Evolutionary conservation across 78 protist species (phyloP), one percentile per base, ranked within the genome.

Genomic region (Dictyostelium firmibasis): DNA sequence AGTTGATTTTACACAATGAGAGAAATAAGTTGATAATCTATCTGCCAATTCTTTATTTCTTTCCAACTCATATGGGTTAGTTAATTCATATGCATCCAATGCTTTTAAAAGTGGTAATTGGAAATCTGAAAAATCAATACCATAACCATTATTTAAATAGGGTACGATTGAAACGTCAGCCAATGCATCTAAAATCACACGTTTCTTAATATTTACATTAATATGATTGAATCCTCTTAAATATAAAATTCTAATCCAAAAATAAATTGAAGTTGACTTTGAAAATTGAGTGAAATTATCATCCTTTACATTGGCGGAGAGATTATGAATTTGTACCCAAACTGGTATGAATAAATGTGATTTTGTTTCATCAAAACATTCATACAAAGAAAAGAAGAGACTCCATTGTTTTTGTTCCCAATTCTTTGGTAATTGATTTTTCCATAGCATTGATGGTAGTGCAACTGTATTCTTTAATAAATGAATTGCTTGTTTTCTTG

Each of bases 311-410:
- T n/a, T 29, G 4, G 4, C 14, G 0, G 33, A 41, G 2, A 89
- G 43, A 81, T 53, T 35, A 76, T 69, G 27, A 9, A 89, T 43
- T 81, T 89, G 86, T 0, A 84, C 41, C 94, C 94, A 89, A 9
- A 89, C 94, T 43, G 94, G 94, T 14, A 36, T 35, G 50, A 89
- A 89, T 14, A 89, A 85, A 81, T 89, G 94, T 69, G 94, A 89
- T 13, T 89, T 89, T 11, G 94, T 89, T 50, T 89, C 94, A 35
- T 89, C 85, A 57, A 89, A 89, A 6, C 64, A 25, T 69, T 89
- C 94, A 33, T 53, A 89, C 16, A 89, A 43, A 13, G 94, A 89
- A 41, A 81, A 70, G 47, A 76, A 89, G 7, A 89, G 69, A 35
- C 33, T 50, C 94, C 94, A 89, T 89, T 89, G 86, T 27, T 78